phyloP scores from a whole-genome alignment of 1,139 yeast genomes.

The Geotrichum klebahnii region DNA sequence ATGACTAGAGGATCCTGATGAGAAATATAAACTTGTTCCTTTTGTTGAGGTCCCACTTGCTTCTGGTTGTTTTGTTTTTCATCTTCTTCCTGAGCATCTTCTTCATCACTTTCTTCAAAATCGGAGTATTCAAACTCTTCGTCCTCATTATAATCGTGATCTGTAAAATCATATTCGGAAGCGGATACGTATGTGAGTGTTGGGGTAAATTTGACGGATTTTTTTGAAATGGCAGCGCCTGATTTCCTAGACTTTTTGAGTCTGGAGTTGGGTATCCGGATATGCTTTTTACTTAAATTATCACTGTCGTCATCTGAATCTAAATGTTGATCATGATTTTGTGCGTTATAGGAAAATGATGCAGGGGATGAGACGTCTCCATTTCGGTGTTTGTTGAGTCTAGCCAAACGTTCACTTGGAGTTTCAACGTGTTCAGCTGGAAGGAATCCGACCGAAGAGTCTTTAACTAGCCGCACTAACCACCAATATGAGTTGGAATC shows the following conservation, averaged over 20 bases:
- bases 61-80: neutral
- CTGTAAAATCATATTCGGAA: conserved; percentile 30
- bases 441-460: conserved; percentile 73
- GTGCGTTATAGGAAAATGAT: conserved; percentile 15
- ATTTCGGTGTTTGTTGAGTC: conserved; percentile 88
- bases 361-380: conserved; percentile 50
- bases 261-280: conserved; percentile 4
- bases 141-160: conserved; percentile 31
- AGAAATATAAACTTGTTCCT: neutral
- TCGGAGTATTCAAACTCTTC: conserved; percentile 26
- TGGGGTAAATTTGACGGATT: conserved; percentile 30
- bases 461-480: conserved; percentile 73
- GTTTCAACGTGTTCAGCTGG: conserved; percentile 96
- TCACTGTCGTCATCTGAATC: neutral
- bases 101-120: conserved; percentile 17
- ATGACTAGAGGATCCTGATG: conserved; percentile 1
- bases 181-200: conserved; percentile 33
- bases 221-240: conserved; percentile 8
- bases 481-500: conserved; percentile 97
- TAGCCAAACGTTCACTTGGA: conserved; percentile 82
- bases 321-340: neutral
- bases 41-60: neutral
- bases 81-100: conserved; percentile 1
- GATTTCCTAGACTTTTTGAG: neutral
- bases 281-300: neutral